phyloP scores from a whole-genome alignment of 768 basidiomycete genomes.

The Terana coerulea region DNA sequence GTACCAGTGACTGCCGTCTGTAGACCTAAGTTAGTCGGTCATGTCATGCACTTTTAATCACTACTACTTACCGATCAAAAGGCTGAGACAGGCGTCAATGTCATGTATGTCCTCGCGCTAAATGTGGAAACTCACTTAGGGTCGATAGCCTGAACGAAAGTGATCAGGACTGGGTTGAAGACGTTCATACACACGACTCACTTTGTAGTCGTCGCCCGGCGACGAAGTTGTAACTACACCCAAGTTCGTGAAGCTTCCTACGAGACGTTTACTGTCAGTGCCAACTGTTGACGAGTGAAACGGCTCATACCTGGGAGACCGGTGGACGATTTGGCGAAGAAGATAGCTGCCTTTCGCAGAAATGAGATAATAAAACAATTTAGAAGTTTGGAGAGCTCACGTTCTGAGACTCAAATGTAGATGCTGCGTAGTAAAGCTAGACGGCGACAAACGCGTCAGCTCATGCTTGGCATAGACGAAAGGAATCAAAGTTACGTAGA shows the following conservation, averaged over 20 bases:
- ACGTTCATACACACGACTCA: no score
- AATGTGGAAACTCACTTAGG: conserved; percentile 34
- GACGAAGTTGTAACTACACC: conserved; percentile 46
- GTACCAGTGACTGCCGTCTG: conserved; percentile 37
- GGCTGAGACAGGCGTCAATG: neutral
- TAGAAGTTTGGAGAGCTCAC: neutral
- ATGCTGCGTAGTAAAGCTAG: conserved; percentile 53
- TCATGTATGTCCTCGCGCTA: neutral
- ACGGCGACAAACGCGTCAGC: neutral
- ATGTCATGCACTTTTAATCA: neutral
- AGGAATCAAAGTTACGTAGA: conserved; percentile 16
- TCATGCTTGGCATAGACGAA: neutral
- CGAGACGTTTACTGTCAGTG: no score
- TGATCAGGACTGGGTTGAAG: no score
- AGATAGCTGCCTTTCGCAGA: conserved; percentile 38
- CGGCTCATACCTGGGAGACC: conserved; percentile 28
- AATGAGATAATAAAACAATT: neutral
- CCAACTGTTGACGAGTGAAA: no score
- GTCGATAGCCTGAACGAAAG: conserved; percentile 43
- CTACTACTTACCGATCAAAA: neutral
- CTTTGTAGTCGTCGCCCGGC: conserved; percentile 36
- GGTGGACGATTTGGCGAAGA: conserved; percentile 49
- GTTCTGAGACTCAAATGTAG: conserved; percentile 50
- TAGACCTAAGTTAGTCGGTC: neutral
- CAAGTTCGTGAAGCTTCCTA: no score